phyloP scores from a whole-genome alignment of 768 basidiomycete genomes.

The Boletus eberwhitei region DNA sequence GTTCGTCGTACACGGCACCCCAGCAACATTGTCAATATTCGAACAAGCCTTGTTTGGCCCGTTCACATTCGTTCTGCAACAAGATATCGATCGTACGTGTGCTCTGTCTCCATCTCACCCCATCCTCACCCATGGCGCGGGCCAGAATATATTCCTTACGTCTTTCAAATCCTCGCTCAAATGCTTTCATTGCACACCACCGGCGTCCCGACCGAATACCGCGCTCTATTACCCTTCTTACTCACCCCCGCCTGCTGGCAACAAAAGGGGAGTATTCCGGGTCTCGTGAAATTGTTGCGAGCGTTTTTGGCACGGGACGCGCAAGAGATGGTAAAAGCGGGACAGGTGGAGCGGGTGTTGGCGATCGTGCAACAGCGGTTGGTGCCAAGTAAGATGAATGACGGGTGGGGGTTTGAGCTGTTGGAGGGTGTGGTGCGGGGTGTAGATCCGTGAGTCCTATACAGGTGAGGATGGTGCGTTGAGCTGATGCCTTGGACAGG shows the following conservation, averaged over 20 bases:
- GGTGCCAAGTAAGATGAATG: conserved; percentile 83
- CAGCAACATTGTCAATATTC: conserved; percentile 65
- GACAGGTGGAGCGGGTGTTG: conserved; percentile 74
- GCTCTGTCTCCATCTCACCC: not conserved
- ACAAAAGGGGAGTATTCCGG: conserved; percentile 92
- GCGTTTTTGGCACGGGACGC: conserved; percentile 79
- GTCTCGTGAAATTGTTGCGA: conserved; percentile 82
- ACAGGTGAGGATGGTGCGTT: too few species aligned
- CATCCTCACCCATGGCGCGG: not conserved
- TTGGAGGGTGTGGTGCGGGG: conserved; percentile 71
- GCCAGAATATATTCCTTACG: conserved; percentile 90
- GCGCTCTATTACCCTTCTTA: conserved; percentile 73
- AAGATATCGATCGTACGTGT: conserved; percentile 85
- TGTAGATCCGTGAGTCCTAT: conserved; percentile 66
- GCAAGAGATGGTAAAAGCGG: conserved; percentile 58
- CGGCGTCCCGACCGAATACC: conserved; percentile 73
- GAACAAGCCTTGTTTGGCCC: conserved; percentile 82
- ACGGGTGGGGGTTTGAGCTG: conserved; percentile 89
- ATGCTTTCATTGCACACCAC: conserved; percentile 80
- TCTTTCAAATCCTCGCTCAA: conserved; percentile 94
- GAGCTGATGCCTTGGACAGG: conserved; percentile 35
- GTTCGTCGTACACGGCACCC: conserved; percentile 74
- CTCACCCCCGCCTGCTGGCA: conserved; percentile 87
- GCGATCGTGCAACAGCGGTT: conserved; percentile 90
- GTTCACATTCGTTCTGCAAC: conserved; percentile 82